Base-by-base conservation (phyloP, 805 yeast species). In the Candida golubevii region DNA sequence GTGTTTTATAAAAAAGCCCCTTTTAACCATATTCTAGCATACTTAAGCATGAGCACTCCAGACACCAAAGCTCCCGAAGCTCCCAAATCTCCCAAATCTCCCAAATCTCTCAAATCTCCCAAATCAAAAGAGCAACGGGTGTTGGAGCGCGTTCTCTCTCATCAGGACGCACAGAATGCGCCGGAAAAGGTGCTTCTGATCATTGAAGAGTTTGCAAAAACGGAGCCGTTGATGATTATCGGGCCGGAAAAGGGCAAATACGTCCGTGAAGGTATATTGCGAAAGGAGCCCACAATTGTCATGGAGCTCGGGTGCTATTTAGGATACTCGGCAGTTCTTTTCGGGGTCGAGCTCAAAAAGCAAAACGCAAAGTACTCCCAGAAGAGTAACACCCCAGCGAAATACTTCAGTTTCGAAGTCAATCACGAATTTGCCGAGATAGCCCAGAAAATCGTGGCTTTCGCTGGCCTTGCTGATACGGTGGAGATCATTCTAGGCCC, bases 261-360 rank as follows among this genome's bases (percentile, higher is more conserved):
- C 10, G 55, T 65, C 9, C 35, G 53, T 33, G 62, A 62, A 13
- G 49, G 54, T 45, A 58, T 66, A 34, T 46, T 32, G 15, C 49
- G 53, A 32, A 38, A 31, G 4, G 52, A 56, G 31, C 67, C 70
- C 14, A 53, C 54, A 28, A 38, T 58, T 14, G 54, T 63, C 61
- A 46, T 65, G 30, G 71, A 65, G 39, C 51, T 65, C 41, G 72
- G 72, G 15, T 57, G 63, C 26, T 66, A 58, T 39, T 54, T 64
- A 15, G 72, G 71, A 8, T 68, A 67, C 41, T 62, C 69, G 1
- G 74, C 74, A 18, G 55, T 69, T 7, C 55, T 58, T 28, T 67
- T 67, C 44, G 67, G 62, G 4, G 51, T 51, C 11, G 62, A 56
- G 30, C 46, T 67, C 33, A 42, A 49, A 8, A 46, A 54, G 29